Percentiles rank a stretch among this genome's conserved stretches.
Evolutionary conservation across 2,329 filamentous ascomycete genomes (phyloP).

Genomic region (Teratosphaeria nubilosa): DNA sequence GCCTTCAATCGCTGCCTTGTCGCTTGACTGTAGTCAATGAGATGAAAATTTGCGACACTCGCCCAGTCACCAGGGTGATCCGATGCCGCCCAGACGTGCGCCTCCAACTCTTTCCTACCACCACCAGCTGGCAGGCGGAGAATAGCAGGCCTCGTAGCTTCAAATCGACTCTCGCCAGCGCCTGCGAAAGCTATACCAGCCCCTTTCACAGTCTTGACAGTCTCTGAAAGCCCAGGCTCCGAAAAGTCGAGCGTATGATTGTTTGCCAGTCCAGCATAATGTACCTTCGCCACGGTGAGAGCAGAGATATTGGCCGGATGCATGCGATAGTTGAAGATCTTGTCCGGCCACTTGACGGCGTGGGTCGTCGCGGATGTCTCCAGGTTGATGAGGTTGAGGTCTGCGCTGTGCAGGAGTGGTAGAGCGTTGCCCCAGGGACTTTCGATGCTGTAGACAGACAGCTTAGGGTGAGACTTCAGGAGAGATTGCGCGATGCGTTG

Average conservation of each 20-base stretch:
- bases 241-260: slow-evolving; percentile 32
- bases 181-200: slow-evolving; percentile 24
- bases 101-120: slow-evolving; percentile 3
- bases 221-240: slow-evolving; percentile 26
- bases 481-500: slow-evolving; percentile 11
- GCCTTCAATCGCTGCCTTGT: slow-evolving; percentile 17
- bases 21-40: slow-evolving; percentile 26
- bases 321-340: slow-evolving; percentile 33
- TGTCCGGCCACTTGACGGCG: slow-evolving; percentile 26
- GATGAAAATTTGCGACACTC: slow-evolving; percentile 25
- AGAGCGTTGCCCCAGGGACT: slow-evolving; percentile 29
- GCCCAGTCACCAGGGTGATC: slow-evolving; percentile 30
- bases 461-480: slow-evolving; percentile 8
- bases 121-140: slow-evolving; percentile 13
- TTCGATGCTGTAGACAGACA: slow-evolving; percentile 16
- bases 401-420: slow-evolving; percentile 22
- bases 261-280: slow-evolving; percentile 30
- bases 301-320: slow-evolving; percentile 29
- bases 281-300: slow-evolving; percentile 22
- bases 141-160: slow-evolving; percentile 22
- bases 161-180: slow-evolving; percentile 22
- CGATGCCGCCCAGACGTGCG: slow-evolving; percentile 28
- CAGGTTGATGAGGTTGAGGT: slow-evolving; percentile 32
- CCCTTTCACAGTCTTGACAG: slow-evolving; percentile 20
- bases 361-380: slow-evolving; percentile 30